A percentile compares a stretch with the other conserved stretches of the same genome.
Evolutionary conservation across 768 basidiomycete genomes (phyloP).

Genomic region (Phanerochaete sordida): DNA sequence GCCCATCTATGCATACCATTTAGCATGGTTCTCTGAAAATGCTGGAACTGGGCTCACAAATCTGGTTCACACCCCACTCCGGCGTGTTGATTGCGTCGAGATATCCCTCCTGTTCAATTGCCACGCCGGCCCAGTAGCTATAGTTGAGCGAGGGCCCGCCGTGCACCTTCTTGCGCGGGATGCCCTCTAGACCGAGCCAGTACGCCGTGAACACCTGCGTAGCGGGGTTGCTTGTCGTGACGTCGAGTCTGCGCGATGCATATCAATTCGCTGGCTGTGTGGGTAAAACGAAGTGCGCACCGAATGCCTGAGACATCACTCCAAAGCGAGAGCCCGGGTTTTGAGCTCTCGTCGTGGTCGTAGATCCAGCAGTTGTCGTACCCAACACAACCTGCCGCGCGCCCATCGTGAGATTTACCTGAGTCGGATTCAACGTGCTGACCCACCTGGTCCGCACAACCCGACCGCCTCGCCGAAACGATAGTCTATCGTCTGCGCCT

Average conservation of each 20-base stretch:
- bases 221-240: constrained; percentile 47
- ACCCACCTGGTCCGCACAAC: constrained; percentile 21
- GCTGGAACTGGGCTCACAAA: constrained; percentile 35
- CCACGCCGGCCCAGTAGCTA: constrained; percentile 40
- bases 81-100: constrained; percentile 55
- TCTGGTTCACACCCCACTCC: constrained; percentile 52
- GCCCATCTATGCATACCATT: constrained; percentile 30
- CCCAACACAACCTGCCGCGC: constrained; percentile 36
- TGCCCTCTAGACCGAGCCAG: constrained; percentile 32
- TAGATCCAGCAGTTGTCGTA: constrained; percentile 52
- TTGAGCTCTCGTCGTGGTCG: constrained; percentile 28
- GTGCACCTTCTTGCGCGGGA: constrained; percentile 43
- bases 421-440: no score
- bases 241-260: constrained; percentile 38
- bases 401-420: not conserved
- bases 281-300: constrained; percentile 22
- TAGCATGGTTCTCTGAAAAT: not conserved
- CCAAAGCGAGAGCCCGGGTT: constrained; percentile 37
- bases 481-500: constrained; percentile 23
- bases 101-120: constrained; percentile 51
- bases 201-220: constrained; percentile 48
- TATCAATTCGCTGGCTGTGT: not conserved
- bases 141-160: constrained; percentile 44
- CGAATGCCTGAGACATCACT: constrained; percentile 48
- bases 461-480: constrained; percentile 20